Evolutionary conservation across 768 basidiomycete species (phyloP).

Genomic region (Xanthoconium stramineum): DNA sequence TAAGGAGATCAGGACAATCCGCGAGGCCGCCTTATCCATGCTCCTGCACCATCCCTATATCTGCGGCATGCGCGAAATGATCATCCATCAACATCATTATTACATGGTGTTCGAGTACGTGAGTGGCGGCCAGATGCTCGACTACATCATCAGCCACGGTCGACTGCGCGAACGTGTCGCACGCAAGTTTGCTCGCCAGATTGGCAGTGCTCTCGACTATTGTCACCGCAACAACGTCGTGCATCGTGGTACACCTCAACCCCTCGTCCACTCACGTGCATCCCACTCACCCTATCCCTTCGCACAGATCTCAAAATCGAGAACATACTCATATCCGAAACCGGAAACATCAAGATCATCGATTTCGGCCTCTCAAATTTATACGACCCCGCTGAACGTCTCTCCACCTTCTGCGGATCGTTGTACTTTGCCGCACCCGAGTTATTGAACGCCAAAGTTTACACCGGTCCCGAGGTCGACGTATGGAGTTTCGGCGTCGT

Average conservation of each 20-base stretch:
- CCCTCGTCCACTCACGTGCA: not conserved
- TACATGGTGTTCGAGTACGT: constrained; percentile 99
- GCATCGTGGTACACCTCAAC: constrained; percentile 66
- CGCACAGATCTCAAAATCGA: constrained; percentile 92
- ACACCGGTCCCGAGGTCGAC: constrained; percentile 97
- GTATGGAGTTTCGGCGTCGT: constrained; percentile 99
- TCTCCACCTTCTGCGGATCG: constrained; percentile 96
- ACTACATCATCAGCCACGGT: constrained; percentile 99
- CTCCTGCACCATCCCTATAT: constrained; percentile 98
- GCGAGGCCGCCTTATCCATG: constrained; percentile 93
- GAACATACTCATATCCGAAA: constrained; percentile 98
- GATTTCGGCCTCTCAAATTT: constrained; percentile 98
- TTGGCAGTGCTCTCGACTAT: constrained; percentile 93
- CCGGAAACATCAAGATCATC: constrained; percentile 99
- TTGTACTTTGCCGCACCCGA: constrained; percentile 99
- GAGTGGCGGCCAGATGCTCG: constrained; percentile 98
- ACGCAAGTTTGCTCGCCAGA: constrained; percentile 96
- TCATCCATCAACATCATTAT: constrained; percentile 95
- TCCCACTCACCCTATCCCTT: constrained; percentile 1
- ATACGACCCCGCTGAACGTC: constrained; percentile 75
- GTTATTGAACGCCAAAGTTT: constrained; percentile 92
- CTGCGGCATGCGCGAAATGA: constrained; percentile 99
- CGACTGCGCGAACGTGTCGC: constrained; percentile 93
- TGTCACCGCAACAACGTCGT: constrained; percentile 98
- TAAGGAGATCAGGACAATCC: constrained; percentile 93